These are phyloP conservation scores for Tolypocladium amazonense DNA, from an alignment of 2,329 filamentous ascomycete genomes.

Conservation along the genomic window DNA sequence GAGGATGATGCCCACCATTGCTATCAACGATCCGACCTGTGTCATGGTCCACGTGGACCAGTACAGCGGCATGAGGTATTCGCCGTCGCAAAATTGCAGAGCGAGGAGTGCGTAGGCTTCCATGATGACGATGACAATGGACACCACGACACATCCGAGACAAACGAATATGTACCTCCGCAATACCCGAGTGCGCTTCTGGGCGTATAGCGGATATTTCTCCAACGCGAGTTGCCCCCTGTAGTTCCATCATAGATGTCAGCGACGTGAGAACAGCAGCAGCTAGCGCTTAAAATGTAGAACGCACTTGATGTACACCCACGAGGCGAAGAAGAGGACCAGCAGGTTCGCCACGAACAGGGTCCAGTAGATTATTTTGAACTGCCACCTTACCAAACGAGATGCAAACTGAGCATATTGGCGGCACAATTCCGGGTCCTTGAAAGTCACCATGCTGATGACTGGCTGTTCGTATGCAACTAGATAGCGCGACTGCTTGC, in stretches of 20 bases:
- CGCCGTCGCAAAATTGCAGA: constrained; percentile 48
- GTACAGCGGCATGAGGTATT: constrained; percentile 48
- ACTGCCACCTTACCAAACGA: constrained; percentile 28
- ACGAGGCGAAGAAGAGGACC: constrained; percentile 33
- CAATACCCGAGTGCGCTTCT: constrained; percentile 18
- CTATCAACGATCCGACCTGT: constrained; percentile 46
- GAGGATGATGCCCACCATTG: constrained; percentile 45
- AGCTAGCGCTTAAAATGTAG: background rate
- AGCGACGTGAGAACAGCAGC: background rate
- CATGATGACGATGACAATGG: constrained; percentile 36
- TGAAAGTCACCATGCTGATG: constrained; percentile 4
- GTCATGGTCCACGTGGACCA: constrained; percentile 53
- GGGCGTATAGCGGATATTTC: constrained; percentile 17
- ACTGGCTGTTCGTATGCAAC: background rate
- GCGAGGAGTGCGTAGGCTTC: constrained; percentile 44
- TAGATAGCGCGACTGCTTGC: background rate
- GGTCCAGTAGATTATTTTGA: constrained; percentile 35
- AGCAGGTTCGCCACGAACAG: constrained; percentile 32
- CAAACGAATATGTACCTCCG: constrained; percentile 32
- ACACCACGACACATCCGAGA: constrained; percentile 30
- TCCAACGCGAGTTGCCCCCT: constrained; percentile 27
- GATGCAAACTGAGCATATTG: constrained; percentile 34
- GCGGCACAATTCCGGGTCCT: constrained; percentile 20
- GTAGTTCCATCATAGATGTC: background rate
- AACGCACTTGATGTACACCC: constrained; percentile 28